A percentile compares a stretch with the other conserved stretches of the same genome.
phyloP scores from a whole-genome alignment of 2,329 filamentous ascomycete species.

The Bipolaris gigantea region DNA sequence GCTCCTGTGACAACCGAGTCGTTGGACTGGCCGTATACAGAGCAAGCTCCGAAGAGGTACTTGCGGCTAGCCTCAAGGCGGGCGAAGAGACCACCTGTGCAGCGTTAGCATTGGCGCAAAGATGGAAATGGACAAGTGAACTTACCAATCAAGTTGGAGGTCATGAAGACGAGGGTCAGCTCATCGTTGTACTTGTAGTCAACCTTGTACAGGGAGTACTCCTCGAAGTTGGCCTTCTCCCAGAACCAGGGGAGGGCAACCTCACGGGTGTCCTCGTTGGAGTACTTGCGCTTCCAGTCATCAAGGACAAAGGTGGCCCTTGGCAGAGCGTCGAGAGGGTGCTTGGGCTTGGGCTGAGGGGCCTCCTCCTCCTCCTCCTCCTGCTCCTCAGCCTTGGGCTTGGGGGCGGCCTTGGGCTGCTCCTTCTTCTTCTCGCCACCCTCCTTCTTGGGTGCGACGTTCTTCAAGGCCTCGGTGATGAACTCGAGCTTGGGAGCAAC shows the following conservation, averaged over 20 bases:
- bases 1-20: constrained; percentile 90
- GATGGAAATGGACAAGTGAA: not conserved
- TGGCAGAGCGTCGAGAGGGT: constrained; percentile 84
- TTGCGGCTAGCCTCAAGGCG: constrained; percentile 98
- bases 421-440: constrained; percentile 71
- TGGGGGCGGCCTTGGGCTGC: constrained; percentile 59
- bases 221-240: constrained; percentile 90
- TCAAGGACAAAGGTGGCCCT: constrained; percentile 82
- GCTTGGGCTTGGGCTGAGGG: constrained; percentile 86
- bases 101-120: constrained; percentile 16
- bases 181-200: constrained; percentile 99
- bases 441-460: constrained; percentile 73
- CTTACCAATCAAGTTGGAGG: constrained; percentile 88
- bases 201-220: constrained; percentile 93
- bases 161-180: constrained; percentile 98
- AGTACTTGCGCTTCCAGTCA: constrained; percentile 99
- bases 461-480: constrained; percentile 78
- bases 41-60: constrained; percentile 90
- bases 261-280: constrained; percentile 84
- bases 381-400: constrained; percentile 58
- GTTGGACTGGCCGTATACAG: constrained; percentile 87
- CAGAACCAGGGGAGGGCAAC: constrained; percentile 96
- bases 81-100: constrained; percentile 81
- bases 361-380: constrained; percentile 67
- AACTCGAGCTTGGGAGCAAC: constrained; percentile 75